Base-by-base conservation (phyloP, 139 green algal genomes). In the Mesotaenium endlicherianum region DNA sequence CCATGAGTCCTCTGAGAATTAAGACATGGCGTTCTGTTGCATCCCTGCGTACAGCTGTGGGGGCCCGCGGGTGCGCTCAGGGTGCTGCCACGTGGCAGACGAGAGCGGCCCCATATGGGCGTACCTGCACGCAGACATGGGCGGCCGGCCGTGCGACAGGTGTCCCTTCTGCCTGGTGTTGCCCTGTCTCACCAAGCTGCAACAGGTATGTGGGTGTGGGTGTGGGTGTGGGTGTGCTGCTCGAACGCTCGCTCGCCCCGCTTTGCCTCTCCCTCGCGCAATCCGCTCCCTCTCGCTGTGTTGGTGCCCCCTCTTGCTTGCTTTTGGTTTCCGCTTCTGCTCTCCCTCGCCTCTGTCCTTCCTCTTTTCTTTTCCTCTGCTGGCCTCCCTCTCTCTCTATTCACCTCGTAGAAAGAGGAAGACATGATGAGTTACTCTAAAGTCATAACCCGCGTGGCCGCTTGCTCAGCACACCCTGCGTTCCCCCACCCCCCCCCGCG, bases 151-250 rank as follows among this genome's bases (percentile, higher is more conserved):
- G 20, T 85, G 77, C 69, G 67, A 84, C n/a, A 60, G 58, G 2
- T 96, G 93, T 85, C 93, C 93, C 57, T 78, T 86, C 42, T 96
- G 93, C 86, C 31, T 96, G 16, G 41, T 88, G 0, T 58, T 93
- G 41, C 91, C 93, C 14, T 83, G 82, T 31, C 71, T 94, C 2
- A 36, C 41, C 2, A 88, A 44, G 20, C 81, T 88, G 38, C 75
- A 72, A 4, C 47, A 90, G 74, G 31, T 95, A 83, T 71, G 53
- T n/a, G n/a, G n/a, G n/a, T n/a, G n/a, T n/a, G n/a, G n/a, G n/a
- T n/a, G n/a, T n/a, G n/a, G n/a, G n/a, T n/a, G n/a, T n/a, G n/a
- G n/a, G n/a, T n/a, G n/a, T n/a, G n/a, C n/a, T n/a, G n/a, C n/a
- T n/a, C n/a, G n/a, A n/a, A n/a, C n/a, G n/a, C n/a, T n/a, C n/a